Base-by-base conservation (phyloP, 73 alveolate genomes). In the Durusdinium trenchii region DNA sequence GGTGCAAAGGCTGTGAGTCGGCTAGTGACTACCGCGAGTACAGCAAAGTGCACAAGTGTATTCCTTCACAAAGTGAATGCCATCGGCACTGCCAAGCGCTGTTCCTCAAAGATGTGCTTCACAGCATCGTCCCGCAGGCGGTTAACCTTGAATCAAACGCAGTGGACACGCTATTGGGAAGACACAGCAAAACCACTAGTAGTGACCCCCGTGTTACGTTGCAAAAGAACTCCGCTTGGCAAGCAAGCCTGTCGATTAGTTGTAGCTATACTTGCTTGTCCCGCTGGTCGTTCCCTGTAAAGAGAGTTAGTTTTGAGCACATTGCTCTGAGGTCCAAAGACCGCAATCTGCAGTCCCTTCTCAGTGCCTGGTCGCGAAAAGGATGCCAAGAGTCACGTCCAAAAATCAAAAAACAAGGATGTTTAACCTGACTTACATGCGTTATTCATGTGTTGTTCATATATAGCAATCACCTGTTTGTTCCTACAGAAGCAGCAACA, bases 121-220 rank as follows among this genome's bases (percentile, higher is more conserved):
- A 91, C 98, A 30, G 98, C 98, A 38, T 91, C 98, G 46, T 91
- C 98, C 60, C 98, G 98, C 78, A 91, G 32, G 76, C 98, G 98
- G 45, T 91, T 91, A 45, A 91, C 98, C 98, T 91, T 30, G 6
- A n/a, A n/a, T n/a, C n/a, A n/a, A n/a, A n/a, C n/a, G n/a, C n/a
- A n/a, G n/a, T n/a, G n/a, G n/a, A n/a, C n/a, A n/a, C n/a, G n/a
- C n/a, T n/a, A n/a, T n/a, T n/a, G n/a, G n/a, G n/a, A n/a, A n/a
- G n/a, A n/a, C n/a, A n/a, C n/a, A n/a, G n/a, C n/a, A n/a, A 57
- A 57, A 16, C 69, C 23, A 57, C 23, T 57, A 16, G 23, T 57
- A 57, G 23, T 57, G 23, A 12, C 12, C 23, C 73, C 18, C 18
- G 3, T 32, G 30, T 60, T 32, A 60, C 30, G n/a, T 23, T 23